Percentiles rank a stretch among this genome's conserved stretches.
phyloP scores from a whole-genome alignment of 2,329 filamentous ascomycete species.

The Fonsecaea nubica region DNA sequence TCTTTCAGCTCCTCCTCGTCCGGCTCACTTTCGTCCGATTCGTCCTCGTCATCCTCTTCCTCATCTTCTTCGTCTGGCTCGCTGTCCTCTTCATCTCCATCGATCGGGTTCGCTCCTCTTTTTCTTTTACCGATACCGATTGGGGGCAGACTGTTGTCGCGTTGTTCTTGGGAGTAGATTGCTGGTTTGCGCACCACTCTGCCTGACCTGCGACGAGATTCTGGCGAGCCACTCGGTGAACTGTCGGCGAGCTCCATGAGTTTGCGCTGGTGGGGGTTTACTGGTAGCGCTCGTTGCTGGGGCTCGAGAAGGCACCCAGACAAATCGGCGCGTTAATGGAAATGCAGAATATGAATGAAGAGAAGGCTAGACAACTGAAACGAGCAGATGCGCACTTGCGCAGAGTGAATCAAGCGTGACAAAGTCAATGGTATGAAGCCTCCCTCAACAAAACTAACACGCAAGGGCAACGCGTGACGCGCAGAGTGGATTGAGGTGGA shows the following conservation, averaged over 20 bases:
- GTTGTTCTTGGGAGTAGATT: slow-evolving; percentile 49
- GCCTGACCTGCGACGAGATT: slow-evolving; percentile 52
- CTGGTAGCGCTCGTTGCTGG: not conserved
- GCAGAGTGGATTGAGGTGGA: slow-evolving; percentile 7
- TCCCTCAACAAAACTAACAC: not conserved
- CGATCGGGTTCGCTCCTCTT: slow-evolving; percentile 49
- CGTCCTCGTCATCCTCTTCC: slow-evolving; percentile 39
- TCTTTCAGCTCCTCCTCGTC: slow-evolving; percentile 60
- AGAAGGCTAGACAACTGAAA: not conserved
- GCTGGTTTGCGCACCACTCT: slow-evolving; percentile 52
- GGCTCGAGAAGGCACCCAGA: not conserved
- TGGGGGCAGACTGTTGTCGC: slow-evolving; percentile 41
- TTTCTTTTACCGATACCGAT: slow-evolving; percentile 58
- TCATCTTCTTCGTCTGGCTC: slow-evolving; percentile 40
- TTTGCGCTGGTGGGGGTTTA: not conserved
- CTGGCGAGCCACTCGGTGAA: slow-evolving; percentile 29
- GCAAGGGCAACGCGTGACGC: slow-evolving; percentile 7
- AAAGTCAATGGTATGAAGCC: not conserved
- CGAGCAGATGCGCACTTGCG: not conserved
- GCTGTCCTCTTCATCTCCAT: slow-evolving; percentile 39
- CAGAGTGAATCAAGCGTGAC: not conserved
- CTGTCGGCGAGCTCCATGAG: slow-evolving; percentile 34
- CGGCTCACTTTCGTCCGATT: slow-evolving; percentile 45
- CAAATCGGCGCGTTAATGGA: not conserved
- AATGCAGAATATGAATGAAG: too few species aligned